Base-by-base conservation (phyloP, 208 protist species). In the Wallacemonas sp. region DNA sequence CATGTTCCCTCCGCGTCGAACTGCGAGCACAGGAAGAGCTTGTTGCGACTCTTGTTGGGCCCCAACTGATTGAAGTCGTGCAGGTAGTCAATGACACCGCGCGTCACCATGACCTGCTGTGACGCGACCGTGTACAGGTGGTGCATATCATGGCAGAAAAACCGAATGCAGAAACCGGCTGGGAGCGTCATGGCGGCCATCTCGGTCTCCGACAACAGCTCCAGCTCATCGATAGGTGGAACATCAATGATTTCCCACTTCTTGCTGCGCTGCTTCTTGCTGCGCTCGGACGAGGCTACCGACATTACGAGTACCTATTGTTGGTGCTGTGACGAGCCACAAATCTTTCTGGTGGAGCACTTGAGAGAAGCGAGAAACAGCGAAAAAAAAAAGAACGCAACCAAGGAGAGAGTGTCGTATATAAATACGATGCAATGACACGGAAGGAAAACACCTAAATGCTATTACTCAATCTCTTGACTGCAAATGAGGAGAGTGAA, bases 61-160 rank as follows among this genome's bases (percentile, higher is more conserved):
- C 87, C 87, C 26, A 87, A 60, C 36, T 89, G 87, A 36, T 83
- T 85, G 72, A 88, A 90, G 49, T 93, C 87, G 64, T 90, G 78
- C 23, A 93, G 61, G 58, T 93, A 89, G 72, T 90, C 87, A 36
- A 93, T 56, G 9, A 82, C 74, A 16, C 87, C 87, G n/a, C 81
- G 80, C 0, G 87, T 93, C 38, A 93, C 38, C 43, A 65, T 68
- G 2, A 90, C 79, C 21, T 84, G 58, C 21, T 76, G 39, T 5
- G 83, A 93, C 4, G 78, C 72, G 3, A 82, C 78, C 1, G 87
- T 87, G 70, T 87, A 93, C 41, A 93, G 73, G 47, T 77, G 70
- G 14, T 78, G 74, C 83, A 93, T 93, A 61, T 93, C 74, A 32
- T 88, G 81, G 26, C 67, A 66, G 38, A 93, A 84, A 67, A 93